These are phyloP conservation scores for Didymella exigua DNA, from an alignment of 2,329 filamentous ascomycete species.

Conservation along the genomic window DNA sequence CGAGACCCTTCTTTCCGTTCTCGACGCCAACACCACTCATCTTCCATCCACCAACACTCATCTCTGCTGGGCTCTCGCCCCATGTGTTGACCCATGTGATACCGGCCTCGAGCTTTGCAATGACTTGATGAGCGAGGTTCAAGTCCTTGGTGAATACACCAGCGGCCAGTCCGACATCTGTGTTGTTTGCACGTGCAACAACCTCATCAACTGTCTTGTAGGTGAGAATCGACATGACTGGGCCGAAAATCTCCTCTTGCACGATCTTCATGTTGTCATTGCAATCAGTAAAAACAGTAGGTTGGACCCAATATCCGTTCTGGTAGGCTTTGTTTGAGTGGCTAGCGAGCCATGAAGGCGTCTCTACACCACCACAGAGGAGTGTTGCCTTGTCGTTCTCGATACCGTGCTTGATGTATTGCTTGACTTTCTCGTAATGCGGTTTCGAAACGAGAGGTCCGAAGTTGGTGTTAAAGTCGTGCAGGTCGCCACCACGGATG, in stretches of 20 bases:
- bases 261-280: slow-evolving; percentile 81
- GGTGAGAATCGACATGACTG: slow-evolving; percentile 79
- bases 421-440: slow-evolving; percentile 78
- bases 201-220: slow-evolving; percentile 75
- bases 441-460: slow-evolving; percentile 77
- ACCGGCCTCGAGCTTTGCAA: slow-evolving; percentile 75
- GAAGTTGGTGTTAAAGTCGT: slow-evolving; percentile 76
- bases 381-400: slow-evolving; percentile 74
- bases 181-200: slow-evolving; percentile 75
- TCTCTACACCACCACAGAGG: slow-evolving; percentile 71
- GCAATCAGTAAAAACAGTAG: slow-evolving; percentile 86
- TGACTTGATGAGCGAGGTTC: slow-evolving; percentile 72
- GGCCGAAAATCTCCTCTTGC: slow-evolving; percentile 85
- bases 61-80: slow-evolving; percentile 91
- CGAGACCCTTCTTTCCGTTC: slow-evolving; percentile 79
- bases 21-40: slow-evolving; percentile 85
- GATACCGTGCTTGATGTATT: slow-evolving; percentile 77
- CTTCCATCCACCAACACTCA: slow-evolving; percentile 93
- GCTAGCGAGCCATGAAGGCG: slow-evolving; percentile 56
- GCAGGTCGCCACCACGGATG: slow-evolving; percentile 74
- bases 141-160: slow-evolving; percentile 82
- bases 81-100: slow-evolving; percentile 94
- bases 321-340: slow-evolving; percentile 50
- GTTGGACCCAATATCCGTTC: slow-evolving; percentile 81
- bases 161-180: slow-evolving; percentile 78